Conservation (phyloP, 176 grass and related monocot species). For the Elaeis guineensis region DNA sequence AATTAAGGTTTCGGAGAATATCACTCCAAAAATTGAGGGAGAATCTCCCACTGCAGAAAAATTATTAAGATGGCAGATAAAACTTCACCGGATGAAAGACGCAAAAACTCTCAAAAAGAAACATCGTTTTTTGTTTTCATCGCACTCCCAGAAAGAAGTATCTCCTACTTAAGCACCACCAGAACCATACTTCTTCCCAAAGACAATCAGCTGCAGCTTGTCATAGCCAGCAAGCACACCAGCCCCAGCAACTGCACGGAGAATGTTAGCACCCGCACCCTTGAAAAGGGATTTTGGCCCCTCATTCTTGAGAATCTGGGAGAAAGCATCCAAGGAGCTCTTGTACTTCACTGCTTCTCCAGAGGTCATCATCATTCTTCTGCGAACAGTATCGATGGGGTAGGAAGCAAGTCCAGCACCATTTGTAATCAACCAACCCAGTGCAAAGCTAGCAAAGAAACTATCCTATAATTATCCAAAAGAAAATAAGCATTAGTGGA, state of each 20-base stretch:
- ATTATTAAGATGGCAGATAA: background rate
- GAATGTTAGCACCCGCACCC: conserved; percentile 11
- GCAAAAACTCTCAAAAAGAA: background rate
- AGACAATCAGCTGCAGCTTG: background rate
- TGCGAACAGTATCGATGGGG: background rate
- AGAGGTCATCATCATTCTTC: conserved; percentile 13
- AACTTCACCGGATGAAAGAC: background rate
- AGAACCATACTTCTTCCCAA: conserved; percentile 7
- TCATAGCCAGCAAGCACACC: background rate
- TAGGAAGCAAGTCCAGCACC: conserved; percentile 3
- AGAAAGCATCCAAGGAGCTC: background rate
- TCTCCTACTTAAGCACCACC: background rate
- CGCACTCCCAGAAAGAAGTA: background rate
- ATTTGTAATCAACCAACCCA: conserved; percentile 5
- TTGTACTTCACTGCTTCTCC: conserved; percentile 8
- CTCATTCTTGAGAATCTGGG: conserved; percentile 8
- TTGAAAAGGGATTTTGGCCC: background rate
- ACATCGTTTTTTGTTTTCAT: background rate
- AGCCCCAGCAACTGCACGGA: background rate
- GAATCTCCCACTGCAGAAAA: background rate
- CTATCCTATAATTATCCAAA: conserved; percentile 9
- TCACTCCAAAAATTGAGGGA: background rate
- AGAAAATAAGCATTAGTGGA: no score
- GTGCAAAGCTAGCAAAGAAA: conserved; percentile 6
- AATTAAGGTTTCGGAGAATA: background rate